These are phyloP conservation scores for Hsuehochloa calcarea DNA, from an alignment of 176 grass and related monocot genomes.

Conservation along the genomic window DNA sequence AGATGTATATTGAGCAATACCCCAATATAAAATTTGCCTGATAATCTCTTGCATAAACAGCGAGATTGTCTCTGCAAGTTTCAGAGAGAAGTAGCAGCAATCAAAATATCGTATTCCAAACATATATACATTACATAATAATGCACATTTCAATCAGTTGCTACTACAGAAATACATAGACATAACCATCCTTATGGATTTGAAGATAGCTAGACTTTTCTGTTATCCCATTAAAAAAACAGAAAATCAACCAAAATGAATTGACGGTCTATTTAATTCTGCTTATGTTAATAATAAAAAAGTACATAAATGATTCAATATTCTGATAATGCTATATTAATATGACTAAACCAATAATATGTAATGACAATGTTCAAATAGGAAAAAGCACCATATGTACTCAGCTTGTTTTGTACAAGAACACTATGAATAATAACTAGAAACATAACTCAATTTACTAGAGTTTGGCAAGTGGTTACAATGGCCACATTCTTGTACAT, in stretches of 20 bases:
- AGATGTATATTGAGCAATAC: slow-evolving; percentile 99
- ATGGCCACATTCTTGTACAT: not conserved
- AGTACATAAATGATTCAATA: slow-evolving; percentile 8
- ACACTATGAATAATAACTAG: not conserved
- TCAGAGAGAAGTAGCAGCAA: slow-evolving; percentile 29
- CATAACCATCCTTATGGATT: not conserved
- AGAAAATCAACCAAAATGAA: not conserved
- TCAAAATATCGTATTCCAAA: not conserved
- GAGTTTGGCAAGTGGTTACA: not conserved
- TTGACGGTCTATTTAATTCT: not conserved
- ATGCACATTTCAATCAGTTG: slow-evolving; percentile 2
- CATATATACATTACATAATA: not conserved
- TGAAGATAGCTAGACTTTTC: not conserved
- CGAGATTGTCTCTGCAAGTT: slow-evolving; percentile 90
- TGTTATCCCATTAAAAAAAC: not conserved
- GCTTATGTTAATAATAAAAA: not conserved
- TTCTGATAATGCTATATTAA: not conserved
- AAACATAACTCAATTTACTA: not conserved
- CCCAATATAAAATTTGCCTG: slow-evolving; percentile 87
- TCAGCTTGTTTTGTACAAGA: slow-evolving; percentile 1
- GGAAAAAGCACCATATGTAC: not conserved
- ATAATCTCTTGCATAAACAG: slow-evolving; percentile 86
- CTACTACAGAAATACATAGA: not conserved
- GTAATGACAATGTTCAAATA: not conserved
- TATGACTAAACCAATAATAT: not conserved